Evolutionary conservation across 1,139 yeast genomes (phyloP).

Genomic region (Suhomyces bokatorum): DNA sequence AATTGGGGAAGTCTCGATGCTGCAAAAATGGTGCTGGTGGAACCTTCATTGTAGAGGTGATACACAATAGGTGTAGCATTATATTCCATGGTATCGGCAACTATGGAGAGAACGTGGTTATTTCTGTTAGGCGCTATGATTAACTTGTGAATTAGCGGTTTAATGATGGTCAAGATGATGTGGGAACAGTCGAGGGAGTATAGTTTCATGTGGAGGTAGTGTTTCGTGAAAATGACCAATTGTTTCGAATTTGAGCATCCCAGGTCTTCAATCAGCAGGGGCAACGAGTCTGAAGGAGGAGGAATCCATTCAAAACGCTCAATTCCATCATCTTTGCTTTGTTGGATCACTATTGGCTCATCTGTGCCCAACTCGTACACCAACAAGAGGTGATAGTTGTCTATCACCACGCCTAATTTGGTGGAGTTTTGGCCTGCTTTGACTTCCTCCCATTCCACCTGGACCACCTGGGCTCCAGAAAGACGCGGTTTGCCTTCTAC

Average conservation of each 20-base stretch:
- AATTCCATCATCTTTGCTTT: constrained; percentile 31
- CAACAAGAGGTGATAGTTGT: constrained; percentile 23
- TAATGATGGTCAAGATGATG: constrained; percentile 33
- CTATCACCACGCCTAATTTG: constrained; percentile 31
- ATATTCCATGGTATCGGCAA: constrained; percentile 18
- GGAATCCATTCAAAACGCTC: constrained; percentile 39
- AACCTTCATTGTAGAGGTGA: constrained; percentile 40
- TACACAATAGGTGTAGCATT: constrained; percentile 26
- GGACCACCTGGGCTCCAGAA: constrained; percentile 12
- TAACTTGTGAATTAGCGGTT: constrained; percentile 25
- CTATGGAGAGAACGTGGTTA: constrained; percentile 32
- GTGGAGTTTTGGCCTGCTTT: constrained; percentile 15
- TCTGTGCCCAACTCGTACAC: constrained; percentile 23
- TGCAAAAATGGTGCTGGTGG: constrained; percentile 24
- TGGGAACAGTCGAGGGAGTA: constrained; percentile 43
- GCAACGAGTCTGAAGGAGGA: neutral
- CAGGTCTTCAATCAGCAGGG: constrained; percentile 15
- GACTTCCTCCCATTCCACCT: constrained; percentile 33
- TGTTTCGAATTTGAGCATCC: constrained; percentile 39
- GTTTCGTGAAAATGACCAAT: constrained; percentile 32
- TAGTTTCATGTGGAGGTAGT: constrained; percentile 30
- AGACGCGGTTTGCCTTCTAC: constrained; percentile 3
- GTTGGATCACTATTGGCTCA: constrained; percentile 35
- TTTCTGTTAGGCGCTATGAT: constrained; percentile 21
- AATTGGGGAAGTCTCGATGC: constrained; percentile 9